These are phyloP conservation scores for Theobroma cacao DNA, from an alignment of 345 rosid species.

Conservation along the genomic window DNA sequence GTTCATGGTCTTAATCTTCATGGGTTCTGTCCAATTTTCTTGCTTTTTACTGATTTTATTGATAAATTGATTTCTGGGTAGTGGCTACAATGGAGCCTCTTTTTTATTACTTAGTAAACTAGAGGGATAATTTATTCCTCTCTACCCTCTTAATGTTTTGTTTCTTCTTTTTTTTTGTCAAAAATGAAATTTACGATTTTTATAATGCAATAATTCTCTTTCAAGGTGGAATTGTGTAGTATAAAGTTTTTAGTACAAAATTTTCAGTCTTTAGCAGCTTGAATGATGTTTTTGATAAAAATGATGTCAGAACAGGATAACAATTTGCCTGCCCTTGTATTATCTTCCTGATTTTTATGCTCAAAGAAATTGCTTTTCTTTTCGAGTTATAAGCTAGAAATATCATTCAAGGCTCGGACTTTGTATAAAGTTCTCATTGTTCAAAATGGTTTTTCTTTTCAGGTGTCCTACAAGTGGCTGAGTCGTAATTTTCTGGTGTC, in stretches of 20 bases:
- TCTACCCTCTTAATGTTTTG: neutral
- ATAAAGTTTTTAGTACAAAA: neutral
- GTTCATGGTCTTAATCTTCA: neutral
- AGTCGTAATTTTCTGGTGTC: conserved; percentile 79
- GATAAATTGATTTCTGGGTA: conserved; percentile 11
- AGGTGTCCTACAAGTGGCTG: conserved; percentile 98
- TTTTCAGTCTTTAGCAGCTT: neutral
- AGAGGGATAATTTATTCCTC: neutral
- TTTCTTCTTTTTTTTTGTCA: neutral
- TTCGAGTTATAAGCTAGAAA: neutral
- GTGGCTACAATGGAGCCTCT: neutral
- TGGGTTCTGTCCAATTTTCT: neutral
- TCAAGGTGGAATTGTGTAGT: neutral
- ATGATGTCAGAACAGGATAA: neutral
- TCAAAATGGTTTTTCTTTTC: conserved; percentile 25
- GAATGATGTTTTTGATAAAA: neutral
- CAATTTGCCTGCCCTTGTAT: neutral
- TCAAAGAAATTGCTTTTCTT: neutral
- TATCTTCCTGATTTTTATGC: neutral
- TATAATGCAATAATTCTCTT: neutral
- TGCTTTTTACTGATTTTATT: conserved; percentile 3
- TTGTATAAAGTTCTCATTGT: neutral
- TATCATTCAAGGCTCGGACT: neutral
- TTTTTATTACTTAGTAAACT: neutral
- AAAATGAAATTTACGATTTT: neutral